Percentiles rank a stretch among this genome's conserved stretches.
phyloP scores from a whole-genome alignment of 257 asterid species.

The Prunella vulgaris region DNA sequence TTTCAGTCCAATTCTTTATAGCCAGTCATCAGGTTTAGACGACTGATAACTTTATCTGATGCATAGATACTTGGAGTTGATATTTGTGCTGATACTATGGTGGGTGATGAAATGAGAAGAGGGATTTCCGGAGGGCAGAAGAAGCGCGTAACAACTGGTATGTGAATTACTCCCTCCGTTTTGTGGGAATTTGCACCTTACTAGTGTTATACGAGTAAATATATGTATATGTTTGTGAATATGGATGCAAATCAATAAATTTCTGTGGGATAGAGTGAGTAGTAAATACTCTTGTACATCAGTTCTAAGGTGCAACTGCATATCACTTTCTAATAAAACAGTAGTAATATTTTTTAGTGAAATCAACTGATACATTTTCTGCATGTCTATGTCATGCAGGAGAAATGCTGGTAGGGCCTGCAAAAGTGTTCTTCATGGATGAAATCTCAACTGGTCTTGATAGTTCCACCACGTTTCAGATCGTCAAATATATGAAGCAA shows the following conservation, averaged over 20 bases:
- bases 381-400: constrained; percentile 30
- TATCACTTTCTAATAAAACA: too few species aligned
- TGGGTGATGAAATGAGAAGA: constrained; percentile 69
- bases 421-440: constrained; percentile 65
- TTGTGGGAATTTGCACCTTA: too few species aligned
- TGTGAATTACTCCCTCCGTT: too few species aligned
- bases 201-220: too few species aligned
- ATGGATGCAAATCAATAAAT: too few species aligned
- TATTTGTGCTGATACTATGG: constrained; percentile 67
- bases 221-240: too few species aligned
- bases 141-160: constrained; percentile 68
- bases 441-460: constrained; percentile 72
- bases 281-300: too few species aligned
- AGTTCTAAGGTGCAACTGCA: too few species aligned
- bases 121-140: constrained; percentile 75
- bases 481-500: constrained; percentile 55
- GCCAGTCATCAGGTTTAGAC: not conserved
- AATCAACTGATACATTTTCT: not conserved
- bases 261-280: too few species aligned
- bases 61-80: constrained; percentile 56
- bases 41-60: not conserved
- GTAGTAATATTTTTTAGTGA: not conserved
- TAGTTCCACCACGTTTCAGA: constrained; percentile 71
- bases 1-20: not conserved
- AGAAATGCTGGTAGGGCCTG: constrained; percentile 74